Evolutionary conservation across 371 early-diverging fungal species (phyloP), one percentile per base, ranked within the genome.

Genomic region (Lichtheimia ramosa): DNA sequence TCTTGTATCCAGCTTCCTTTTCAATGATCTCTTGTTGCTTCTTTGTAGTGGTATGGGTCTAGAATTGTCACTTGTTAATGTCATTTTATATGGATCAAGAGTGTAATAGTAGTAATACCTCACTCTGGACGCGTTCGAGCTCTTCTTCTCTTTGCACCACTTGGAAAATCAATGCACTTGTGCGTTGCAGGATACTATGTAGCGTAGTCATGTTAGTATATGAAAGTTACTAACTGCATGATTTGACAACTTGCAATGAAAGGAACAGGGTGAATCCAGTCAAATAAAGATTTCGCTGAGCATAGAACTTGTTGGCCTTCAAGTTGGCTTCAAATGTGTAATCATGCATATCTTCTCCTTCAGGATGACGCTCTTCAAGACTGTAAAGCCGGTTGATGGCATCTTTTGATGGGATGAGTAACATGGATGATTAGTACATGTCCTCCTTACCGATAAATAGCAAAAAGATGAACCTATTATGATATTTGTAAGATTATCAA

Each of bases 261-360:
- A 95, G 74, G 62, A 94, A 93, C 54, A 95, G 71, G 1, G 95
- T 93, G 63, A 92, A 92, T 4, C 95, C 96, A 21, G 91, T 91
- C 66, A 95, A 71, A 58, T 95, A 88, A 74, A 94, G 80, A 76
- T 96, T 96, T 66, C 96, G 84, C 71, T 96, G 96, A 34, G 90
- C 91, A 61, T 94, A 93, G 68, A 95, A 93, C 65, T 85, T 83
- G 63, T 82, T 84, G 12, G 90, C 84, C 61, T 86, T 82, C 39
- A 84, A 69, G 58, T 73, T 83, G 46, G 87, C 78, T 53, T 90
- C 88, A n/a, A 74, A 65, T 39, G 78, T 75, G 43, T 77, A 69
- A 48, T 80, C 83, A 51, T 68, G 73, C n/a, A 18, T 46, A 34
- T 23, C 62, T 18, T 73, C 69, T n/a, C 68, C 72, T 43, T 70